These are phyloP conservation scores for Cercospora janseana DNA, from an alignment of 2,329 filamentous ascomycete species.

Conservation along the genomic window DNA sequence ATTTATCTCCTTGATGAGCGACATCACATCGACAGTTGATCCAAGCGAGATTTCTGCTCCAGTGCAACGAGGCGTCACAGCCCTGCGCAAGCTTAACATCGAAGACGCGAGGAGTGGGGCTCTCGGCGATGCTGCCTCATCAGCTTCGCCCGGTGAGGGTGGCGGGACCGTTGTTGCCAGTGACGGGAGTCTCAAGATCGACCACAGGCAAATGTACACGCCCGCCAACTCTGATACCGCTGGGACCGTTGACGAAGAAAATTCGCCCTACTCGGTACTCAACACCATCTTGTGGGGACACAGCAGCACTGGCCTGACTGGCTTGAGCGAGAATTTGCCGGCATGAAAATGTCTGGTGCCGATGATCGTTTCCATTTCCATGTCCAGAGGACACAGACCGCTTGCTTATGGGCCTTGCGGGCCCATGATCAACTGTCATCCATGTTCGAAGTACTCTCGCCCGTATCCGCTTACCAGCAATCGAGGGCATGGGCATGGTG, in stretches of 20 bases:
- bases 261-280: constrained; percentile 49
- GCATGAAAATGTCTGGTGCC: neutral
- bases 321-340: constrained; percentile 2
- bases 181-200: constrained; percentile 26
- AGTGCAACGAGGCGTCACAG: constrained; percentile 48
- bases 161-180: constrained; percentile 16
- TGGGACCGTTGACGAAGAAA: constrained; percentile 38
- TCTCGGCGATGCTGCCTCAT: constrained; percentile 12
- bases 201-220: constrained; percentile 31
- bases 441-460: too few species aligned
- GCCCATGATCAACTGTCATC: too few species aligned
- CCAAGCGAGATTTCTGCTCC: constrained; percentile 50
- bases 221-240: constrained; percentile 31
- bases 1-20: constrained; percentile 47
- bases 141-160: constrained; percentile 11
- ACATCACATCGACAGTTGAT: constrained; percentile 49
- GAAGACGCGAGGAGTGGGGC: constrained; percentile 20
- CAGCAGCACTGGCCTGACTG: constrained; percentile 5
- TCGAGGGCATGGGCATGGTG: too few species aligned
- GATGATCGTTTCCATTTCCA: too few species aligned
- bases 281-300: constrained; percentile 46
- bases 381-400: too few species aligned
- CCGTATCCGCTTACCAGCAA: too few species aligned
- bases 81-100: constrained; percentile 45
- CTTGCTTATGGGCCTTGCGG: too few species aligned